A percentile compares a stretch with the other conserved stretches of the same genome.
phyloP scores from a whole-genome alignment of 1,139 yeast species.

The Nadsonia commutata region DNA sequence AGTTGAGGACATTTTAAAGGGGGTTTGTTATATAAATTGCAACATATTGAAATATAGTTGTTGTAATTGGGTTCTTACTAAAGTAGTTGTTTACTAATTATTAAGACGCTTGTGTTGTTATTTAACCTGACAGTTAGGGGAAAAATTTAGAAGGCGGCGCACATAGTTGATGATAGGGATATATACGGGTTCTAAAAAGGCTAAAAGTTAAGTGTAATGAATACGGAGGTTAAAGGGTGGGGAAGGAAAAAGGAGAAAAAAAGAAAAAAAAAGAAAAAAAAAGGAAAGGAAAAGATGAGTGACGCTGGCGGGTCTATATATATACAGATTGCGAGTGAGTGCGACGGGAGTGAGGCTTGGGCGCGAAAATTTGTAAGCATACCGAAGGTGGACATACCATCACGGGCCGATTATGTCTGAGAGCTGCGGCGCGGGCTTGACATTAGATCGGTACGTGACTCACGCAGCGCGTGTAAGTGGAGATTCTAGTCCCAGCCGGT shows the following conservation, averaged over 20 bases:
- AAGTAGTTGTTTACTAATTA: constrained; percentile 5
- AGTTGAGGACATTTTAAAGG: constrained; percentile 3
- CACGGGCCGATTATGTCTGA: too few relatives aligned
- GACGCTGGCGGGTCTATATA: constrained; percentile 5
- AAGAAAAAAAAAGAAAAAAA: constrained; percentile 5
- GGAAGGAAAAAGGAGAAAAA: constrained; percentile 2
- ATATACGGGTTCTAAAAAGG: constrained; percentile 3
- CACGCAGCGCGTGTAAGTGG: too few relatives aligned
- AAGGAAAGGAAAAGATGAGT: not conserved
- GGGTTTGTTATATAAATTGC: constrained; percentile 5
- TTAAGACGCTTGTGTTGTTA: constrained; percentile 6
- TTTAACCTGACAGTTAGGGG: constrained; percentile 7
- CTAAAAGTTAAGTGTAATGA: constrained; percentile 2
- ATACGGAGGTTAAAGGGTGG: constrained; percentile 1
- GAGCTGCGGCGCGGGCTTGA: too few relatives aligned
- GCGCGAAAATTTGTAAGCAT: too few relatives aligned
- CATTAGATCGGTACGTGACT: too few relatives aligned
- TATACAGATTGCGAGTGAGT: constrained; percentile 6
- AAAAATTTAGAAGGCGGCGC: constrained; percentile 11
- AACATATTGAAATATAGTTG: constrained; percentile 4
- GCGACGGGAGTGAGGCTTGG: too few relatives aligned
- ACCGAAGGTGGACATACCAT: too few relatives aligned
- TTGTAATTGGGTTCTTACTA: constrained; percentile 5
- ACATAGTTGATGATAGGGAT: constrained; percentile 8
- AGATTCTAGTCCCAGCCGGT: too few relatives aligned